These are phyloP conservation scores for Colletotrichum karsti DNA, from an alignment of 2,329 filamentous ascomycete genomes.

Conservation along the genomic window DNA sequence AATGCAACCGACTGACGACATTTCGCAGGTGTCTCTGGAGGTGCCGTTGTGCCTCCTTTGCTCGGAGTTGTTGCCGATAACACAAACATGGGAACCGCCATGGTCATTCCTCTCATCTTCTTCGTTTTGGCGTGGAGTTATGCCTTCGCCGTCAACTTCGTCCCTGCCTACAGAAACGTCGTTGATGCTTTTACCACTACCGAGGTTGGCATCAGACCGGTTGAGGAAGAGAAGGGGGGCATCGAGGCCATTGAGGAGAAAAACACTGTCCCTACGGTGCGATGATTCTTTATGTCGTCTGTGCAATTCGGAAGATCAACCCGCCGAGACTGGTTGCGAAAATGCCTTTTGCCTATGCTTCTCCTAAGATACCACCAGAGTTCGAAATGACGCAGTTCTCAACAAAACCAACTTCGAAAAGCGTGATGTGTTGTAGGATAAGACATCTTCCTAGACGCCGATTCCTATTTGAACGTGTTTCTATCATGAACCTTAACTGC, in stretches of 20 bases:
- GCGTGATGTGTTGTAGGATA: too few species aligned
- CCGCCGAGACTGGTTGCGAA: background rate
- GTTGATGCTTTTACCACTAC: slow-evolving; percentile 65
- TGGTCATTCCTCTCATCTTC: slow-evolving; percentile 72
- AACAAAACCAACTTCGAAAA: too few species aligned
- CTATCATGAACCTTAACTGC: too few species aligned
- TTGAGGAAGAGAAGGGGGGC: slow-evolving; percentile 23
- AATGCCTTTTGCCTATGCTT: background rate
- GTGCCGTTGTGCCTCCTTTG: slow-evolving; percentile 77
- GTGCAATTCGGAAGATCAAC: too few species aligned
- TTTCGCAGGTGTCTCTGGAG: slow-evolving; percentile 72
- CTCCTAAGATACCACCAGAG: background rate
- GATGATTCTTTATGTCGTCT: background rate
- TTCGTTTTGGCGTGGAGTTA: slow-evolving; percentile 66
- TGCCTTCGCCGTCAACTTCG: slow-evolving; percentile 71
- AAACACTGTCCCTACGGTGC: background rate
- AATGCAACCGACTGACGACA: slow-evolving; percentile 67
- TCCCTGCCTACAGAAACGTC: slow-evolving; percentile 68
- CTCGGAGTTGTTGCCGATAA: slow-evolving; percentile 73
- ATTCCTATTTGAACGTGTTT: too few species aligned
- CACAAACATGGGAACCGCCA: slow-evolving; percentile 55
- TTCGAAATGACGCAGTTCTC: background rate
- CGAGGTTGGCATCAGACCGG: slow-evolving; percentile 49
- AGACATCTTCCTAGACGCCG: too few species aligned
- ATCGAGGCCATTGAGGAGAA: slow-evolving; percentile 22